Percentiles rank a stretch among this genome's conserved stretches.
Evolutionary conservation across 169 alveolate genomes (phyloP).

Genomic region (Plasmodium gaboni): DNA sequence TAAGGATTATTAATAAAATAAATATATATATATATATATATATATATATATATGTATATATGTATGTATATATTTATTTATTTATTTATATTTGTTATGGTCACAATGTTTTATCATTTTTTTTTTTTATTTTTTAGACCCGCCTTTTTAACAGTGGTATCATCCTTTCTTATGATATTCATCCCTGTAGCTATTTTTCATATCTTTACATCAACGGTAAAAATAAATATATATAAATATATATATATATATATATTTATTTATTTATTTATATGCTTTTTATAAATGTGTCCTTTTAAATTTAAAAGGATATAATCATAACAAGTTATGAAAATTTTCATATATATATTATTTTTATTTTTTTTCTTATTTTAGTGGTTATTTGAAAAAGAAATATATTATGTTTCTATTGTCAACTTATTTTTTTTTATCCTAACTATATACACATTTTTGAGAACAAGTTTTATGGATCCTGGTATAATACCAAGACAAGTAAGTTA

Average conservation of each 20-base stretch:
- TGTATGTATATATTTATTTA: neutral
- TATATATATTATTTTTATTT: slow-evolving; percentile 8
- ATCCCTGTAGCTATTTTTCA: slow-evolving; percentile 71
- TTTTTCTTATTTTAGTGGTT: slow-evolving; percentile 54
- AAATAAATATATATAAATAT: neutral
- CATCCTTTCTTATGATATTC: slow-evolving; percentile 73
- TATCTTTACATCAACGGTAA: slow-evolving; percentile 76
- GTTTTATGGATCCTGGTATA: slow-evolving; percentile 79
- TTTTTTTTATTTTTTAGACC: slow-evolving; percentile 20
- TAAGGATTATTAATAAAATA: neutral
- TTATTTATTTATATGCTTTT: neutral
- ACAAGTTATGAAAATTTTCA: neutral
- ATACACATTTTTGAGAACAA: slow-evolving; percentile 65
- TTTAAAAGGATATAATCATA: neutral
- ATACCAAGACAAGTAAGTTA: slow-evolving; percentile 75
- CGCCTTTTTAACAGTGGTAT: slow-evolving; percentile 54
- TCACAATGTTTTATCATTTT: neutral
- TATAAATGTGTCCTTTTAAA: neutral
- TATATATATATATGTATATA: neutral
- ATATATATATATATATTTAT: neutral
- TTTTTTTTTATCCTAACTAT: slow-evolving; percentile 57
- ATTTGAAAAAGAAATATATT: slow-evolving; percentile 64
- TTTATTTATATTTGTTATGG: neutral
- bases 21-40: neutral
- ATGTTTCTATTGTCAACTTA: slow-evolving; percentile 32